Base-by-base conservation (phyloP, 2,329 filamentous ascomycete species). In the Gaeumannomyces tritici region DNA sequence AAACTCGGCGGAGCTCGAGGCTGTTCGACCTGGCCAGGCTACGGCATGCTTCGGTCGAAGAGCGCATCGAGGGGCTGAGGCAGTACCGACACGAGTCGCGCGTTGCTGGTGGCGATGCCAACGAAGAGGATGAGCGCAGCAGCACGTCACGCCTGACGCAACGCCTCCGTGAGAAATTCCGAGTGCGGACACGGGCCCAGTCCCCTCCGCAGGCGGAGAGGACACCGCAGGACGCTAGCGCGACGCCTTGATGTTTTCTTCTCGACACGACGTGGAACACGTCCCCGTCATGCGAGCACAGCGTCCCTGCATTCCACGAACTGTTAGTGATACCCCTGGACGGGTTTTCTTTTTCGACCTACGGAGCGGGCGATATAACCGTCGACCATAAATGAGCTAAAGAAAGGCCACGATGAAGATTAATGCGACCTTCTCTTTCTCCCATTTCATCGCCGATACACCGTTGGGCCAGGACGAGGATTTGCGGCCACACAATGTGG, bases 31-130 rank as follows among this genome's bases (percentile, higher is more conserved):
- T 85, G 57, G 79, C 83, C 65, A 74, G 82, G 57, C 73, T 88
- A 24, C 79, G 84, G 13, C 78, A 85, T 64, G 84, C 84, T n/a
- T 76, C 83, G 0, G 76, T 80, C 4, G 82, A 86, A 66, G 85
- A 88, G 71, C 82, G 84, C n/a, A 83, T 88, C 62, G 83, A 81
- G 62, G 81, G 79, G 7, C 75, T 88, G 6, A 77, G 85, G 47
- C 79, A 79, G 61, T 76, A 80, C 58, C 74, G 77, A 24, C 72
- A 76, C 54, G 77, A 76, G 66, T 64, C 61, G 24, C 77, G 76
- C 64, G 74, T 72, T 9, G 18, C 64, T 67, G 28, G 56, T 26
- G 27, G 55, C 65, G 28, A 27, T 58, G 21, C 55, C 2, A 71
- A 72, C n/a, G 70, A 73, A 1, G 68, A 70, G 1, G 73, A 73